Conservation (phyloP, 2,329 filamentous ascomycete genomes). For the Epichloe gansuensis region DNA sequence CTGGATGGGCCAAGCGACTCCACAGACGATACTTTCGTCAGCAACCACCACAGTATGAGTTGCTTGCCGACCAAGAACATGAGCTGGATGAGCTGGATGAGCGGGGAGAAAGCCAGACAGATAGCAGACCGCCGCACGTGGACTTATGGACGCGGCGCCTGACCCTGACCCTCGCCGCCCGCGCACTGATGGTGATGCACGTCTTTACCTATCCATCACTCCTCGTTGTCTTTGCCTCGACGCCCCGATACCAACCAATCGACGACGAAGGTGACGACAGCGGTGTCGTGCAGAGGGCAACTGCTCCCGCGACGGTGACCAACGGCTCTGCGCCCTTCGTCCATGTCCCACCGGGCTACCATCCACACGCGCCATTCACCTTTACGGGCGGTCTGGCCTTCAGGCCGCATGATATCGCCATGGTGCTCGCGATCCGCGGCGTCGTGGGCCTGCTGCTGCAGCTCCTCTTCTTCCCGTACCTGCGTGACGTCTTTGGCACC, state of each 20-base stretch:
- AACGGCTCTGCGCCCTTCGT: too few relatives aligned
- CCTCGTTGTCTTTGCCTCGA: conserved; percentile 67
- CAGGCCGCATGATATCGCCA: conserved; percentile 56
- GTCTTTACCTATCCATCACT: conserved; percentile 66
- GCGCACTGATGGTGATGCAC: conserved; percentile 61
- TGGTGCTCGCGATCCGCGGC: conserved; percentile 67
- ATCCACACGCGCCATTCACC: conserved; percentile 37
- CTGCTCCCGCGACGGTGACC: too few relatives aligned
- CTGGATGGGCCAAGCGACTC: conserved; percentile 2
- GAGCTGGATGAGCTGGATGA: neutral
- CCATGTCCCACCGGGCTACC: conserved; percentile 13
- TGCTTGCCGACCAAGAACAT: neutral
- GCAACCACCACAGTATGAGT: conserved; percentile 9
- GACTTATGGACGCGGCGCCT: conserved; percentile 47
- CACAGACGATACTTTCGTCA: conserved; percentile 14
- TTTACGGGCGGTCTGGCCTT: conserved; percentile 71
- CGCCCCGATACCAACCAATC: conserved; percentile 43
- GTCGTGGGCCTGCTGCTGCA: conserved; percentile 58
- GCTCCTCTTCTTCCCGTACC: conserved; percentile 50
- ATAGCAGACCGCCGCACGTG: conserved; percentile 34
- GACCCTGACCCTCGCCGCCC: conserved; percentile 43
- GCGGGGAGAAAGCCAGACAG: conserved; percentile 6
- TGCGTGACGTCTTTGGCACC: conserved; percentile 56
- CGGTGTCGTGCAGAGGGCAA: too few relatives aligned
- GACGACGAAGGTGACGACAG: conserved; percentile 1